Evolutionary conservation across 2,329 filamentous ascomycete genomes (phyloP).

Genomic region (Fusarium nurragi): DNA sequence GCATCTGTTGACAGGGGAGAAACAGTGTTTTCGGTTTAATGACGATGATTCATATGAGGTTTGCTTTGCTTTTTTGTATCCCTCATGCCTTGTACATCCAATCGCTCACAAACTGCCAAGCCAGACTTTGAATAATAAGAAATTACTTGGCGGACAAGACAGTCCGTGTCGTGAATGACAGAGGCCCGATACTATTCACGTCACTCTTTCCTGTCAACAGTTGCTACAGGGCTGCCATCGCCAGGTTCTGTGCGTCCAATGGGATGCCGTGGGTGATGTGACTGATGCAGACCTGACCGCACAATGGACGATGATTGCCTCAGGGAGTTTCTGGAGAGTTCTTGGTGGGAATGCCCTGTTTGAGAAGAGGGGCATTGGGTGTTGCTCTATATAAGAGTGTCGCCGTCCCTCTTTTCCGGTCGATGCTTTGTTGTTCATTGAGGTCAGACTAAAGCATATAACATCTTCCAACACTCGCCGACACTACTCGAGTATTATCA

Average conservation of each 20-base stretch:
- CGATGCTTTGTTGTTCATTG: not conserved
- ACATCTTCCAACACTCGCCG: not conserved
- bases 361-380: not conserved
- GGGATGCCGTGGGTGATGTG: conserved; percentile 5
- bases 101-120: not conserved
- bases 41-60: not conserved
- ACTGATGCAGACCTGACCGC: conserved; percentile 1
- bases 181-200: no score
- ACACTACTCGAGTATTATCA: not conserved
- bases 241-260: conserved; percentile 10
- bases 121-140: not conserved
- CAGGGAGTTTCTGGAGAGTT: conserved; percentile 4
- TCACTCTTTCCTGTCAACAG: conserved; percentile 5
- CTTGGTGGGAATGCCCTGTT: not conserved
- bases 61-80: not conserved
- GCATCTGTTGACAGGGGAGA: not conserved
- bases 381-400: conserved; percentile 13
- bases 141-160: conserved; percentile 15
- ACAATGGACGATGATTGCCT: not conserved
- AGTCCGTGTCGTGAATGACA: conserved; percentile 15
- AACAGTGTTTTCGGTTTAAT: not conserved
- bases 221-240: no score
- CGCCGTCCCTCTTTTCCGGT: not conserved
- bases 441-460: not conserved
- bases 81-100: not conserved